phyloP scores from a whole-genome alignment of 1,139 yeast genomes.

The Pichia sp. region DNA sequence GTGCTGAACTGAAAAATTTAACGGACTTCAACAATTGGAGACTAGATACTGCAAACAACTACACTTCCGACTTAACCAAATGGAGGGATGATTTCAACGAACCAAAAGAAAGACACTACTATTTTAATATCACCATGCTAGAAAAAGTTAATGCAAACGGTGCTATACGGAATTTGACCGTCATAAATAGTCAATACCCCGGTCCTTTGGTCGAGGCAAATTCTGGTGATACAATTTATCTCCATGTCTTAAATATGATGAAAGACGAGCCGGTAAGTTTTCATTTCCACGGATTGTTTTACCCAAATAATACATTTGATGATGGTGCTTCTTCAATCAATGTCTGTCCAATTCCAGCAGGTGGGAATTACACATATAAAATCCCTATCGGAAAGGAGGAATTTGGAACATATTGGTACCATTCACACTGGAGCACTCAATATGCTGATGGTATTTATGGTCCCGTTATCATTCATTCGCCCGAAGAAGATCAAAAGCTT shows the following conservation, averaged over 20 bases:
- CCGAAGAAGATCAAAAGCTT: constrained; percentile 13
- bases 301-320: constrained; percentile 31
- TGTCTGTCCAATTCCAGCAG: constrained; percentile 33
- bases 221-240: constrained; percentile 30
- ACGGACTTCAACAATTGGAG: constrained; percentile 5
- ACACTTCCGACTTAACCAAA: constrained; percentile 9
- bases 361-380: constrained; percentile 30
- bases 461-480: constrained; percentile 24
- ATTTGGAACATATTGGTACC: constrained; percentile 45
- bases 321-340: constrained; percentile 40
- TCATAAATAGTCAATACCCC: constrained; percentile 32
- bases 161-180: constrained; percentile 25
- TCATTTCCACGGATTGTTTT: constrained; percentile 42
- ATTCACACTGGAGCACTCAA: constrained; percentile 41
- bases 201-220: constrained; percentile 32
- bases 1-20: too few relatives aligned
- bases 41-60: constrained; percentile 11
- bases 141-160: constrained; percentile 9
- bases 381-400: constrained; percentile 31
- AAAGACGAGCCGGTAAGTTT: constrained; percentile 29
- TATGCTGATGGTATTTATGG: constrained; percentile 43
- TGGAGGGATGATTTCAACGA: constrained; percentile 10
- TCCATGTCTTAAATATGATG: constrained; percentile 24
- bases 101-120: constrained; percentile 12
- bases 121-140: constrained; percentile 8